phyloP scores from a whole-genome alignment of 192 early-diverging fungal genomes.

The Rhizoclosmatium globosum region DNA sequence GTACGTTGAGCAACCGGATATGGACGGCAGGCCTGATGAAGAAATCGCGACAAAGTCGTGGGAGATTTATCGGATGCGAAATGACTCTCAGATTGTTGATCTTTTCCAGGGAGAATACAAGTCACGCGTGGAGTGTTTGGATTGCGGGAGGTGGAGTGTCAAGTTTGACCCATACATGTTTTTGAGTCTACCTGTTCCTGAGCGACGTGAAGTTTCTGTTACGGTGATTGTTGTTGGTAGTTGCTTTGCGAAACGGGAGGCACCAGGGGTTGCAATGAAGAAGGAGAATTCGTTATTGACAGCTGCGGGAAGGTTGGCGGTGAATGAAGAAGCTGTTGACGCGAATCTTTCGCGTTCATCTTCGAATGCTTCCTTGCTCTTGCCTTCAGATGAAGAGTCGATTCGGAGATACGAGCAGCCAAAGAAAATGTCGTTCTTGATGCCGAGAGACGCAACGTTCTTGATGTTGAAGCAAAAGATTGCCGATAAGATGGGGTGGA shows the following conservation, averaged over 20 bases:
- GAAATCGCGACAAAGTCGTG: constrained; percentile 77
- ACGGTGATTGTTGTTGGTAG: constrained; percentile 26
- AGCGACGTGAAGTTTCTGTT: constrained; percentile 63
- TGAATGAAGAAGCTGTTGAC: not conserved
- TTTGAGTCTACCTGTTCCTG: constrained; percentile 79
- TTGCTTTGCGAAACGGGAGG: constrained; percentile 10
- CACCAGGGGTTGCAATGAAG: not conserved
- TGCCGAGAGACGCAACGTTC: constrained; percentile 72
- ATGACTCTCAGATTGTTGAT: constrained; percentile 83
- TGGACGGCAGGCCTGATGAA: constrained; percentile 66
- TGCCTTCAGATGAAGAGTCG: not conserved
- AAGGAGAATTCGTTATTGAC: not conserved
- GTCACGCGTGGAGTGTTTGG: constrained; percentile 64
- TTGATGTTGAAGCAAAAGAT: constrained; percentile 66
- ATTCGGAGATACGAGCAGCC: constrained; percentile 18
- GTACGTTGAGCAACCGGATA: constrained; percentile 82
- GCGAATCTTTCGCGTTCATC: constrained; percentile 9
- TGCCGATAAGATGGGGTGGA: constrained; percentile 61
- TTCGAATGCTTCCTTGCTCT: not conserved
- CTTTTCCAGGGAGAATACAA: constrained; percentile 79
- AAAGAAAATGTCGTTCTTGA: constrained; percentile 34
- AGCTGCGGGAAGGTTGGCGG: constrained; percentile 2
- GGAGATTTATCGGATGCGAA: constrained; percentile 77
- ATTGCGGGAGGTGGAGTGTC: constrained; percentile 66
- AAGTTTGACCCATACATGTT: constrained; percentile 89